These are phyloP conservation scores for Ananas comosus DNA, from an alignment of 176 grass and related monocot genomes.

Conservation along the genomic window DNA sequence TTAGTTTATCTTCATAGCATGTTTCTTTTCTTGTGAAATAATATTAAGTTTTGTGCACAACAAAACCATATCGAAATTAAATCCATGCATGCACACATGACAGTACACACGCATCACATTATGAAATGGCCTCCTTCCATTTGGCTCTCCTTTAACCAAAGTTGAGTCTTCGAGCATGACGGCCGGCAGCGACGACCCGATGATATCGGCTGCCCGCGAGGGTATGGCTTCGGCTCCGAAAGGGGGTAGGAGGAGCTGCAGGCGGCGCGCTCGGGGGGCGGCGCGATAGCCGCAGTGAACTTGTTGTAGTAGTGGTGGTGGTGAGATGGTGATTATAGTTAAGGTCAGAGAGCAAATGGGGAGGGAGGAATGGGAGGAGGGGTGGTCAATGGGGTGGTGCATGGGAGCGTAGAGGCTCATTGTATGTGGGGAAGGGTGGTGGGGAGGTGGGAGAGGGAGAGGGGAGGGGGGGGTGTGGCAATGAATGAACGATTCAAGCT, in stretches of 20 bases:
- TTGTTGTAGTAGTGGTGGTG: not conserved
- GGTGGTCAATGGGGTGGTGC: slow-evolving; percentile 19
- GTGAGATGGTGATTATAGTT: not conserved
- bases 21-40: not conserved
- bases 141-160: not conserved
- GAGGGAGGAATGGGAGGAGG: slow-evolving; percentile 27
- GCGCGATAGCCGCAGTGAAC: too few species aligned
- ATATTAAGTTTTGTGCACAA: not conserved
- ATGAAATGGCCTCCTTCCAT: not conserved
- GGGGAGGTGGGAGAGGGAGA: not conserved
- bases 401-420: slow-evolving; percentile 4
- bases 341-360: not conserved
- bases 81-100: not conserved
- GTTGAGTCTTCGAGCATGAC: not conserved
- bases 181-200: not conserved
- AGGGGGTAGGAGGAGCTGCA: not conserved
- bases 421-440: not conserved
- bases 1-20: not conserved
- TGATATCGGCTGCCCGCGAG: not conserved
- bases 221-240: not conserved
- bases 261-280: too few species aligned
- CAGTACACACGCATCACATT: too few species aligned
- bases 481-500: slow-evolving; percentile 23
- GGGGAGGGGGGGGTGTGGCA: not conserved
- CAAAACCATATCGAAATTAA: not conserved